Evolutionary conservation across 2,329 filamentous ascomycete species (phyloP).

Genomic region (Ceratocystis alfenasii): DNA sequence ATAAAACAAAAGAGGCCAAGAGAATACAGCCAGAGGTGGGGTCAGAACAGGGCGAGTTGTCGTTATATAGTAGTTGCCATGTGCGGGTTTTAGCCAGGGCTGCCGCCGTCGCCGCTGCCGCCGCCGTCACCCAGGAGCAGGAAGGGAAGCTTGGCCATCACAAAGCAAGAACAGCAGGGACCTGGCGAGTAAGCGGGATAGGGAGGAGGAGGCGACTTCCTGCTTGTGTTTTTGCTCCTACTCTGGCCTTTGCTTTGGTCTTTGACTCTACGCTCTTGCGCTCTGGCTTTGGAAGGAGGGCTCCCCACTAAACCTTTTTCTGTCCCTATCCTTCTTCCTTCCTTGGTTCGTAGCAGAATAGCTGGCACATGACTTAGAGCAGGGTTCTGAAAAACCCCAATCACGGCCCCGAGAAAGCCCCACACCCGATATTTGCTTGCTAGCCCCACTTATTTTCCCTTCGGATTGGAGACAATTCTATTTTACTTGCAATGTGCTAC

Average conservation of each 20-base stretch:
- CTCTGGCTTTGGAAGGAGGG: neutral
- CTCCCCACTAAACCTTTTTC: neutral
- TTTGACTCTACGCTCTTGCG: neutral
- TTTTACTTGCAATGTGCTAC: neutral
- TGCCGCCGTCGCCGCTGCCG: constrained; percentile 1
- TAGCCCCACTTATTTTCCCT: neutral
- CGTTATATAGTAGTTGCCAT: neutral
- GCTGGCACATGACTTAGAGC: neutral
- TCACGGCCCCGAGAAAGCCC: neutral
- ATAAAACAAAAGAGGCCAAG: neutral
- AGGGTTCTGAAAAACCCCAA: neutral
- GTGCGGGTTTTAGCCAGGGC: neutral
- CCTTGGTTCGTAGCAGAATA: neutral
- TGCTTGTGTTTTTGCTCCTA: neutral
- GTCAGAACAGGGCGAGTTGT: neutral
- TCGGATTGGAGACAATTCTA: neutral
- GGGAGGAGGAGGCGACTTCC: neutral
- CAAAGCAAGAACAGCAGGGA: neutral
- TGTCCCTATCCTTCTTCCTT: neutral
- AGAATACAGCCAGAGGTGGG: neutral
- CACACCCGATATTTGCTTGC: neutral
- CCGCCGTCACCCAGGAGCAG: neutral
- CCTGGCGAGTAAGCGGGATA: neutral
- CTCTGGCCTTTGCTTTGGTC: neutral
- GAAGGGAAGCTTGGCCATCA: neutral